Percentiles rank a stretch among this genome's conserved stretches.
Evolutionary conservation across 2,329 filamentous ascomycete species (phyloP).

Genomic region (Aspergillus pseudotamarii): DNA sequence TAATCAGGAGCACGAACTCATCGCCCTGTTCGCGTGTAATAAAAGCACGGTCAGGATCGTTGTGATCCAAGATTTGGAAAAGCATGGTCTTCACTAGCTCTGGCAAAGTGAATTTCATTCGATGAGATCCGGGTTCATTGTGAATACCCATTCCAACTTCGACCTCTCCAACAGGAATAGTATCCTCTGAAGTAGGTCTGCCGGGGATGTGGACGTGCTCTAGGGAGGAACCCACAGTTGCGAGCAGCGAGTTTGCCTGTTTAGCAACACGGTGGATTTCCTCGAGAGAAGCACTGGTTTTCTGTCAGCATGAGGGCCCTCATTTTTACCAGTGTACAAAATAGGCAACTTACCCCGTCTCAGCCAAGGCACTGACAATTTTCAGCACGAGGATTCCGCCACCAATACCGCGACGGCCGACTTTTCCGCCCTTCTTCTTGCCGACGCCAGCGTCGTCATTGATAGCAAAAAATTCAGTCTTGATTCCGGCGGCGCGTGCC

Average conservation of each 20-base stretch:
- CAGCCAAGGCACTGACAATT: slow-evolving; percentile 81
- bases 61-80: slow-evolving; percentile 62
- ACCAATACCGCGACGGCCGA: slow-evolving; percentile 85
- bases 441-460: slow-evolving; percentile 92
- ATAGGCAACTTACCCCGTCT: slow-evolving; percentile 57
- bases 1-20: slow-evolving; percentile 66
- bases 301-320: background rate
- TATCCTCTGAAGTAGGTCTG: slow-evolving; percentile 60
- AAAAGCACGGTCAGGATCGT: slow-evolving; percentile 67
- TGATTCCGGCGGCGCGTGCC: slow-evolving; percentile 74
- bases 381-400: slow-evolving; percentile 92
- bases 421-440: slow-evolving; percentile 79
- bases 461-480: slow-evolving; percentile 87
- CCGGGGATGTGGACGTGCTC: slow-evolving; percentile 94
- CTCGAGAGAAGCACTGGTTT: slow-evolving; percentile 56
- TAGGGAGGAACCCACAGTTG: slow-evolving; percentile 82
- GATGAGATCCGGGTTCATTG: slow-evolving; percentile 62
- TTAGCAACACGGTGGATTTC: slow-evolving; percentile 74
- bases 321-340: background rate
- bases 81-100: slow-evolving; percentile 65
- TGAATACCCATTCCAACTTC: slow-evolving; percentile 76
- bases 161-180: slow-evolving; percentile 56
- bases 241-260: slow-evolving; percentile 72
- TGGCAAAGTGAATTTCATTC: slow-evolving; percentile 52
- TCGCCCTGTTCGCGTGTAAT: slow-evolving; percentile 60